phyloP scores from a whole-genome alignment of 2,329 filamentous ascomycete species.

The Fusarium anguioides region DNA sequence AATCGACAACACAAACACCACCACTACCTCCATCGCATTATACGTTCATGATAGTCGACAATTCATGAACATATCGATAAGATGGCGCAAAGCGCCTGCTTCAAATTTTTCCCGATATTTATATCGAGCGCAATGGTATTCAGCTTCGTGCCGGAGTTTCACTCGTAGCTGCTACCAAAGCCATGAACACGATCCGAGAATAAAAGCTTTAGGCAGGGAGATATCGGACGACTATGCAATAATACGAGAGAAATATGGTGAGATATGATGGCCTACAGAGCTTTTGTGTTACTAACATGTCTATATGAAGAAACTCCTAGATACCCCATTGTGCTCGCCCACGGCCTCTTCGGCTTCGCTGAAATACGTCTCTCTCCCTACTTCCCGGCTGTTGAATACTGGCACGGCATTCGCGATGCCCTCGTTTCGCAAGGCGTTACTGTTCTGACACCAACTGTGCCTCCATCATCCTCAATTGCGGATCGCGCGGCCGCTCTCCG shows the following conservation, averaged over 20 bases:
- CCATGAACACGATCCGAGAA: constrained; percentile 52
- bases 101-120: not conserved
- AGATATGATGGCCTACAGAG: not conserved
- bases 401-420: constrained; percentile 71
- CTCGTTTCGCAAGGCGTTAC: constrained; percentile 63
- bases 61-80: constrained; percentile 38
- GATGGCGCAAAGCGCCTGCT: constrained; percentile 27
- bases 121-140: constrained; percentile 11
- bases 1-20: not conserved
- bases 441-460: constrained; percentile 71
- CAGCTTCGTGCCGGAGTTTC: constrained; percentile 21
- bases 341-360: constrained; percentile 73
- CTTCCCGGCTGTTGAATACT: constrained; percentile 70
- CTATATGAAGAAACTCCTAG: constrained; percentile 62
- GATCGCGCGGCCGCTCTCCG: constrained; percentile 69
- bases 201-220: constrained; percentile 54
- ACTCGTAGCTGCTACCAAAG: constrained; percentile 13
- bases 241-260: constrained; percentile 59
- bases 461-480: constrained; percentile 70
- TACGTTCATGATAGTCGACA: constrained; percentile 16
- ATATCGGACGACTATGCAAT: constrained; percentile 61
- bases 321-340: constrained; percentile 72
- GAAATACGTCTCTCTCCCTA: constrained; percentile 63
- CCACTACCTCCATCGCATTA: not conserved
- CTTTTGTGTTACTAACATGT: not conserved